Conservation (phyloP, 2,329 filamentous ascomycete genomes). For the Beauveria caledonica region DNA sequence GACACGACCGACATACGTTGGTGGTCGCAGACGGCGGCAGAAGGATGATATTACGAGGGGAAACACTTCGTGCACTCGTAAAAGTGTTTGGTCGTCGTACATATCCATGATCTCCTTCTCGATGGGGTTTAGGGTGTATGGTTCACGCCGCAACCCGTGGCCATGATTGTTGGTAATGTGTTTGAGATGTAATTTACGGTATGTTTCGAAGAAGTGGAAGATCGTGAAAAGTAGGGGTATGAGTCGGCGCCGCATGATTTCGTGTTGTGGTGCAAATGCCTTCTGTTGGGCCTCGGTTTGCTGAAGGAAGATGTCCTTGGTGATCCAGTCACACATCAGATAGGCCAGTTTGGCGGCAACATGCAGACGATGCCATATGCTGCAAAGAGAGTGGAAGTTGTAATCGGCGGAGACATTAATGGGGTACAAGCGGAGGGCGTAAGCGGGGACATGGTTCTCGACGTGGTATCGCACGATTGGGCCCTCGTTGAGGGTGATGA, state of each 20-base stretch:
- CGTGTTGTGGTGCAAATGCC: conserved; percentile 52
- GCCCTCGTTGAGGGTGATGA: conserved; percentile 52
- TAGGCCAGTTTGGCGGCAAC: conserved; percentile 55
- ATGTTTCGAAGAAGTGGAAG: conserved; percentile 61
- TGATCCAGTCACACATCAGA: conserved; percentile 56
- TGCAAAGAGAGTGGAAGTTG: conserved; percentile 54
- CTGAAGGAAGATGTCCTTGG: conserved; percentile 55
- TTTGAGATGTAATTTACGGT: conserved; percentile 49
- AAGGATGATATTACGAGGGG: conserved; percentile 58
- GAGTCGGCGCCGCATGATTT: conserved; percentile 56
- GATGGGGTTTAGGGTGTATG: conserved; percentile 55
- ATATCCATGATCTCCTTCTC: conserved; percentile 53
- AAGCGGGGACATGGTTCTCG: conserved; percentile 50
- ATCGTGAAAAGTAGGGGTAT: conserved; percentile 57
- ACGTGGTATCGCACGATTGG: conserved; percentile 55
- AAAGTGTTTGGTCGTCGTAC: conserved; percentile 55
- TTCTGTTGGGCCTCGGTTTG: conserved; percentile 45
- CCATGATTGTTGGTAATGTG: conserved; percentile 45
- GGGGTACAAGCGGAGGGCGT: conserved; percentile 53
- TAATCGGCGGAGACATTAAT: conserved; percentile 37
- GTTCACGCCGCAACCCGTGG: conserved; percentile 40
- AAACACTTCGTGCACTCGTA: conserved; percentile 57
- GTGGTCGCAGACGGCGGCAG: conserved; percentile 52
- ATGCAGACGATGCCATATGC: conserved; percentile 57
- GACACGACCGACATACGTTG: conserved; percentile 55